These are phyloP conservation scores for Trichocomaceae sp. DNA, from an alignment of 2,329 filamentous ascomycete species.

Conservation along the genomic window DNA sequence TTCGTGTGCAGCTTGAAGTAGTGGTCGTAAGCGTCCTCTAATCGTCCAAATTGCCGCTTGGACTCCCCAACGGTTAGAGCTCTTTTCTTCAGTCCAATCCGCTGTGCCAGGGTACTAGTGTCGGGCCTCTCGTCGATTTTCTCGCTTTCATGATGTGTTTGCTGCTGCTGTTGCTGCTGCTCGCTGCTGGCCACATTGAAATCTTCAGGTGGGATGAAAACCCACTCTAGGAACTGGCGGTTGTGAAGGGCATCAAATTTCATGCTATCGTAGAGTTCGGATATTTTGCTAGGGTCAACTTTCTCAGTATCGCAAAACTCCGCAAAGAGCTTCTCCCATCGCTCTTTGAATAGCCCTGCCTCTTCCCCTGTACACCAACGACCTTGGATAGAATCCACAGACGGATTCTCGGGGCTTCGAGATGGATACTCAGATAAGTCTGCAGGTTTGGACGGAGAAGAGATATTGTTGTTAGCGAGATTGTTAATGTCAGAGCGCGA, in stretches of 20 bases:
- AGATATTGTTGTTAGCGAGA: conserved; percentile 39
- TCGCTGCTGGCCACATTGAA: conserved; percentile 57
- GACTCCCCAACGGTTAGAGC: conserved; percentile 43
- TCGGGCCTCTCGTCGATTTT: conserved; percentile 28
- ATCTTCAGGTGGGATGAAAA: conserved; percentile 78
- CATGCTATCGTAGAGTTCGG: conserved; percentile 98
- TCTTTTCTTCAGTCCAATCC: conserved; percentile 46
- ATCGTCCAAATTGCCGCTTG: conserved; percentile 36
- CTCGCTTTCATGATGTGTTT: conserved; percentile 21
- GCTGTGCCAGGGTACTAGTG: conserved; percentile 30
- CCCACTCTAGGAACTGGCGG: conserved; percentile 91
- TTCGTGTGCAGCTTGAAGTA: conserved; percentile 91
- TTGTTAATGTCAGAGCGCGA: conserved; percentile 55
- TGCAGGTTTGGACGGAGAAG: conserved; percentile 16
- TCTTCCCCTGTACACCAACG: conserved; percentile 97
- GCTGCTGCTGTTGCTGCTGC: conserved; percentile 12
- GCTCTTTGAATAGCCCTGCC: conserved; percentile 85
- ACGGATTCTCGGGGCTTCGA: conserved; percentile 38
- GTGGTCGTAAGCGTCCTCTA: conserved; percentile 53
- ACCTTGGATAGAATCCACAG: conserved; percentile 67
- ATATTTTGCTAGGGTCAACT: conserved; percentile 97
- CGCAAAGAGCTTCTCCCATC: conserved; percentile 96
- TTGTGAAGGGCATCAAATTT: conserved; percentile 98
- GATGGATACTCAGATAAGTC: not conserved
- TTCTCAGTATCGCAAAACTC: conserved; percentile 97